Evolutionary conservation across 192 early-diverging fungal species (phyloP).

Genomic region (Coemansia sp.): DNA sequence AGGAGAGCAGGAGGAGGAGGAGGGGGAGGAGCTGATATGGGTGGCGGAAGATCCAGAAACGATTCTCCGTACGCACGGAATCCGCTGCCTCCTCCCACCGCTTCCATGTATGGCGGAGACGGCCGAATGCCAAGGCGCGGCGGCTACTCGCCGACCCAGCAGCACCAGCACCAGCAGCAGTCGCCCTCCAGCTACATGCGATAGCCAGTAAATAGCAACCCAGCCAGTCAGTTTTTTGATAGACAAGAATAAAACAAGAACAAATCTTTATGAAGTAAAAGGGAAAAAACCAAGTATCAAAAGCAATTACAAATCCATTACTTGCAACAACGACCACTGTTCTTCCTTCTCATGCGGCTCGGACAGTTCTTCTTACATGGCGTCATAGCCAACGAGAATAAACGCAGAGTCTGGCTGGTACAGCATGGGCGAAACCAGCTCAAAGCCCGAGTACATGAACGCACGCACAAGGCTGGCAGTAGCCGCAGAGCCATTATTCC

Average conservation of each 20-base stretch:
- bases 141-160: neutral
- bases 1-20: too few relatives aligned
- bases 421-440: conserved; percentile 58
- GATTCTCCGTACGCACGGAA: neutral
- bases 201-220: neutral
- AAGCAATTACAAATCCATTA: neutral
- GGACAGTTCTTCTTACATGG: conserved; percentile 36
- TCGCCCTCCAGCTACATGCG: neutral
- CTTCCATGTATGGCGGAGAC: neutral
- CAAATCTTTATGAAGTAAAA: conserved; percentile 2
- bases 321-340: too few relatives aligned
- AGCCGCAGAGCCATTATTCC: neutral
- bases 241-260: neutral
- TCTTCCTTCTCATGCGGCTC: too few relatives aligned
- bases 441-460: conserved; percentile 68
- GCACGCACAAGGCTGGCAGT: conserved; percentile 57
- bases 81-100: neutral
- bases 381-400: conserved; percentile 61
- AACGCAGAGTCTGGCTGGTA: conserved; percentile 60
- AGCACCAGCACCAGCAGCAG: too few relatives aligned
- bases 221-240: conserved; percentile 1
- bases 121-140: neutral
- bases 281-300: neutral
- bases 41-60: neutral
- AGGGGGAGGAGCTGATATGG: neutral